Percentiles rank a stretch among this genome's conserved stretches.
These are phyloP conservation scores for Buddleja alternifolia DNA, from an alignment of 257 asterid genomes.

Conservation along the genomic window DNA sequence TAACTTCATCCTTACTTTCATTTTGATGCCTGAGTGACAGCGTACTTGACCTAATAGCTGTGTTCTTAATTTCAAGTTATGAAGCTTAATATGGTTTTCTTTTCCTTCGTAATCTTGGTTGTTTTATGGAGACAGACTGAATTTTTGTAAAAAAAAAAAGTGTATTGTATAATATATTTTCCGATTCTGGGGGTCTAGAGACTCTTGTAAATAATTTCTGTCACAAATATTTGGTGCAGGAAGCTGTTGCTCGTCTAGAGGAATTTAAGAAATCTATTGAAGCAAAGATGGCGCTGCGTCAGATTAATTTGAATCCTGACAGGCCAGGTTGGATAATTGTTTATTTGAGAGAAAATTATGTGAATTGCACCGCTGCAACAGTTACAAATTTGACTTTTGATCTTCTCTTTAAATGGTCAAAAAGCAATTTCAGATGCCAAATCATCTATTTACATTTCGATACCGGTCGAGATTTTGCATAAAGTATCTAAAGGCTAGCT, in stretches of 20 bases:
- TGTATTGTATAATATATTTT: not conserved
- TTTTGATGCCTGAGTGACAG: conserved; percentile 17
- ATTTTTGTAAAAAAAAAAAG: too few species aligned
- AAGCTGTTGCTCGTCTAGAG: conserved; percentile 87
- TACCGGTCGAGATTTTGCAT: conserved; percentile 3
- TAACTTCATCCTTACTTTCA: conserved; percentile 17
- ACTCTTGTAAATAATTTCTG: not conserved
- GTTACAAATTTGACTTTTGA: not conserved
- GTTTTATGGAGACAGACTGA: too few species aligned
- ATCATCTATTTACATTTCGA: not conserved
- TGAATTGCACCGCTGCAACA: conserved; percentile 17
- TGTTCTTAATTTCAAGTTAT: not conserved
- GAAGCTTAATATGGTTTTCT: conserved; percentile 18
- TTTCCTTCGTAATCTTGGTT: conserved; percentile 9
- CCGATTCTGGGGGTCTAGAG: not conserved
- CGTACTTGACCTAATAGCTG: conserved; percentile 12
- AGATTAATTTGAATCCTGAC: conserved; percentile 83
- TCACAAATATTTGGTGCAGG: conserved; percentile 56
- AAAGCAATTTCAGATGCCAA: conserved; percentile 12
- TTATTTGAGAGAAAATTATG: not conserved
- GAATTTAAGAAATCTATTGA: conserved; percentile 89
- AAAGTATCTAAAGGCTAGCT: conserved; percentile 4
- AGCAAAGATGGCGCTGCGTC: conserved; percentile 75
- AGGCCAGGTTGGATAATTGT: conserved; percentile 89
- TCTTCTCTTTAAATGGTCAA: not conserved